These are phyloP conservation scores for Saposhnikovia divaricata DNA, from an alignment of 129 eudicot genomes.

Conservation along the genomic window DNA sequence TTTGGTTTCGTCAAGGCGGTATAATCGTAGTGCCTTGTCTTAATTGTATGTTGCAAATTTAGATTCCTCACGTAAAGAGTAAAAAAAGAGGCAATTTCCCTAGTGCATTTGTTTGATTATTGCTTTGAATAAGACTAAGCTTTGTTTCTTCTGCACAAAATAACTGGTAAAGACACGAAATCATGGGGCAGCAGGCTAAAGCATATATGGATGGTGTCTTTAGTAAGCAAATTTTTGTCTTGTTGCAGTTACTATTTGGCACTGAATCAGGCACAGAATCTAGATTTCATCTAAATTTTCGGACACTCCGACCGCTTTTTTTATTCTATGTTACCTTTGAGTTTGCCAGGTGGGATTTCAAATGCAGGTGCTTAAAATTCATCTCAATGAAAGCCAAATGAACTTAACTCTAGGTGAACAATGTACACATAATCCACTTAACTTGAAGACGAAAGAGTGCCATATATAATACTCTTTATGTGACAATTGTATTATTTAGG, in stretches of 20 bases:
- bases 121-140: not conserved
- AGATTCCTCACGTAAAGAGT: constrained; percentile 1
- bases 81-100: not conserved
- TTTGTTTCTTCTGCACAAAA: not conserved
- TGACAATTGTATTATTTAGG: not conserved
- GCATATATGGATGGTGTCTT: not conserved
- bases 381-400: not conserved
- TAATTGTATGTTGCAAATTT: not conserved
- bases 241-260: not conserved
- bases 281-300: not conserved
- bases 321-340: not conserved
- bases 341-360: not conserved
- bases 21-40: constrained; percentile 1
- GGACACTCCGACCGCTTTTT: not conserved
- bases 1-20: not conserved
- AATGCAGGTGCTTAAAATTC: not conserved
- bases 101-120: not conserved
- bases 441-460: not conserved
- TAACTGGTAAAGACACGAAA: not conserved
- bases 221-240: not conserved
- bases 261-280: not conserved
- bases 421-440: not conserved
- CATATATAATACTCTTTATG: not conserved
- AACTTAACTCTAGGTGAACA: not conserved
- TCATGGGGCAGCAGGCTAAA: not conserved